These are phyloP conservation scores for Luffa aegyptiaca DNA, from an alignment of 306 rosid genomes.

Conservation along the genomic window DNA sequence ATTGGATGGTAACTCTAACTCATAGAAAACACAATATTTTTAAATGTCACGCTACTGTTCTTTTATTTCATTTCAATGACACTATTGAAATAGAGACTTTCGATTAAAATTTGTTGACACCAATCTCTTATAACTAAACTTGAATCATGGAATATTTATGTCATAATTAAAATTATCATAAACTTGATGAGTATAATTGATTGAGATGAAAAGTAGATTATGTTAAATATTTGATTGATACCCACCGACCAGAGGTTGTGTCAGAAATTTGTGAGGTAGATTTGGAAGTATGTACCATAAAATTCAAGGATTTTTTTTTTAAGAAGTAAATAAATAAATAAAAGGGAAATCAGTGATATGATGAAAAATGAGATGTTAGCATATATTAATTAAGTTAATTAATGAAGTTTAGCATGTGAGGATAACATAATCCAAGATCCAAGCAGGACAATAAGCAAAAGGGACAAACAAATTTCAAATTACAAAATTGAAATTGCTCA, in stretches of 20 bases:
- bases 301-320: not conserved
- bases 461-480: not conserved
- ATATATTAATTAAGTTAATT: not conserved
- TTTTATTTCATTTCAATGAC: no score
- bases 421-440: not conserved
- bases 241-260: constrained; percentile 1
- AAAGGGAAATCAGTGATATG: not conserved
- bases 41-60: no score
- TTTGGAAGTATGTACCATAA: not conserved
- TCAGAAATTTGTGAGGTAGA: not conserved
- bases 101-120: no score
- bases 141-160: not conserved
- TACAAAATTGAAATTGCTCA: not conserved
- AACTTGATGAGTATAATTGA: not conserved
- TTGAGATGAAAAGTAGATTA: not conserved
- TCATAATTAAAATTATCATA: not conserved
- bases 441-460: not conserved
- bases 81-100: no score
- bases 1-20: no score
- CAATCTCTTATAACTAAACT: no score
- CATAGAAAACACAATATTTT: no score
- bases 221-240: not conserved
- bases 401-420: constrained; percentile 1
- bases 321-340: not conserved
- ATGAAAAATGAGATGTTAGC: not conserved